Percentiles rank a stretch among this genome's conserved stretches.
phyloP scores from a whole-genome alignment of 495 filamentous ascomycete genomes.

The Tirmania nivea region DNA sequence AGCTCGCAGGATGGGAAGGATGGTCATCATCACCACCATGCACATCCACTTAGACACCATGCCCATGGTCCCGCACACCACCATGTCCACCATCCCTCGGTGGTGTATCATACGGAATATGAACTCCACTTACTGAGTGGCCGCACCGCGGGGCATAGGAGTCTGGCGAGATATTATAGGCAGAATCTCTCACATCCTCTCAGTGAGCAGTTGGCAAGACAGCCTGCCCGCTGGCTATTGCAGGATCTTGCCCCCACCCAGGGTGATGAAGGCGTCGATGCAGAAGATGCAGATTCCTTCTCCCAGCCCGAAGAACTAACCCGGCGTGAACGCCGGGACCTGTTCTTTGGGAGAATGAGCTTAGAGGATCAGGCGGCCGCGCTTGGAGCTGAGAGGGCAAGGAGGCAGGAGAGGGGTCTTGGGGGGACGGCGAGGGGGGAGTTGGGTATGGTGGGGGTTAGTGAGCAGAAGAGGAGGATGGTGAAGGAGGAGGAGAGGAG shows the following conservation, averaged over 20 bases:
- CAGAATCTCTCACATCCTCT: constrained; percentile 44
- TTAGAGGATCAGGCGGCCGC: constrained; percentile 19
- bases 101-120: constrained; percentile 71
- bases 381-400: constrained; percentile 16
- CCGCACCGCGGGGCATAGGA: constrained; percentile 73
- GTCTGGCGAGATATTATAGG: constrained; percentile 62
- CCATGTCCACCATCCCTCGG: constrained; percentile 30
- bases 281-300: background rate
- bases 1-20: constrained; percentile 25
- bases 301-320: background rate
- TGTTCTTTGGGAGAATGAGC: background rate
- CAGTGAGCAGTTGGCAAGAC: background rate
- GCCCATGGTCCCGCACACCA: constrained; percentile 29
- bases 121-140: constrained; percentile 89
- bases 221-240: background rate
- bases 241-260: background rate
- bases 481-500: constrained; percentile 41
- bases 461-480: constrained; percentile 44
- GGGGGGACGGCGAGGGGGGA: constrained; percentile 39
- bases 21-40: constrained; percentile 34
- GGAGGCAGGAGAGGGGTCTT: constrained; percentile 26
- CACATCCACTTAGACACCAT: constrained; percentile 48
- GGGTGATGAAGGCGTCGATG: background rate
- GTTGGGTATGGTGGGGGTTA: constrained; percentile 52
- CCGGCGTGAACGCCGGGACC: background rate